phyloP scores from a whole-genome alignment of 306 rosid genomes.

The Hylodesmum podocarpum region DNA sequence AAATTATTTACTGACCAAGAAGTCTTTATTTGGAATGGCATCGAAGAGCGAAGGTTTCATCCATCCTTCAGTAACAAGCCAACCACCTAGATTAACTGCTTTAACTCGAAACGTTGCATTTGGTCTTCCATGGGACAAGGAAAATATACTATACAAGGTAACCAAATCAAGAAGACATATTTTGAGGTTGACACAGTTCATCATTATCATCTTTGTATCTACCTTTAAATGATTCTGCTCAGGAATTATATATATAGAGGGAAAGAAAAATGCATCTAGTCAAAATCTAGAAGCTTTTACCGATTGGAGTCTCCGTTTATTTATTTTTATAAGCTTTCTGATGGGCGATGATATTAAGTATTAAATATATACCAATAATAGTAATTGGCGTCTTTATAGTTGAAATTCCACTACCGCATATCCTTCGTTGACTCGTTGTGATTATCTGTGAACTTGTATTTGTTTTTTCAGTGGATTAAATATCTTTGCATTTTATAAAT shows the following conservation, averaged over 20 bases:
- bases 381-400: background rate
- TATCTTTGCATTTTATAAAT: too few species aligned
- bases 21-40: constrained; percentile 73
- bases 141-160: background rate
- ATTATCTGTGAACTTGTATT: too few species aligned
- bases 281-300: background rate
- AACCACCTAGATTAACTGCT: constrained; percentile 79
- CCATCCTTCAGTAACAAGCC: constrained; percentile 90
- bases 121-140: constrained; percentile 24
- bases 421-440: too few species aligned
- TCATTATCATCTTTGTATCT: constrained; percentile 27
- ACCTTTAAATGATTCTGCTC: background rate
- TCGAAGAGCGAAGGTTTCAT: constrained; percentile 86
- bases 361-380: background rate
- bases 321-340: too few species aligned
- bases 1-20: constrained; percentile 53
- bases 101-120: constrained; percentile 22
- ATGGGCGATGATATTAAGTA: background rate
- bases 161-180: constrained; percentile 10
- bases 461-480: too few species aligned
- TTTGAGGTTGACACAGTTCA: constrained; percentile 12
- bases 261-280: background rate
- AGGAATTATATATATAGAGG: background rate
- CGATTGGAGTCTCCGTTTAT: background rate
- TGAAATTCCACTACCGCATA: background rate